These are phyloP conservation scores for Alnus rubra DNA, from an alignment of 306 rosid genomes.

Conservation along the genomic window DNA sequence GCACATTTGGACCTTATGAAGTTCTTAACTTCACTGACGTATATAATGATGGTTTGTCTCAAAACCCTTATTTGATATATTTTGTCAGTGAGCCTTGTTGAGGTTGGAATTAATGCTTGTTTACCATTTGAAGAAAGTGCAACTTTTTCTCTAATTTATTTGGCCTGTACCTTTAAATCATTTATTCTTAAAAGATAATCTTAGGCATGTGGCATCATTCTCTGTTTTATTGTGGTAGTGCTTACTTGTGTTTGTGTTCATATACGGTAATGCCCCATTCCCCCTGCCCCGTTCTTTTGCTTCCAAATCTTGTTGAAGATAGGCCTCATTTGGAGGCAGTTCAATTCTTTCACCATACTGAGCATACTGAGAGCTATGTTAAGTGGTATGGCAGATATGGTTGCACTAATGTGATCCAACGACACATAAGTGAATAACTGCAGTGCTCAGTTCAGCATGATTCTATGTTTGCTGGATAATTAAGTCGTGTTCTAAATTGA, in stretches of 20 bases:
- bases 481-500: background rate
- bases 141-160: constrained; percentile 11
- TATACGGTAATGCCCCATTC: background rate
- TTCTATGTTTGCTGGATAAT: constrained; percentile 4
- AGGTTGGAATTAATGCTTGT: constrained; percentile 17
- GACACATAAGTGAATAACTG: background rate
- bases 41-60: constrained; percentile 62
- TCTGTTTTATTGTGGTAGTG: background rate
- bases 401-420: background rate
- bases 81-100: constrained; percentile 8
- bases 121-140: constrained; percentile 12
- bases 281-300: background rate
- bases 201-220: background rate
- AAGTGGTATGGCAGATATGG: background rate
- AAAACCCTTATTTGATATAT: constrained; percentile 28
- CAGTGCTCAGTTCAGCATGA: background rate
- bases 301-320: background rate
- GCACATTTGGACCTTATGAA: constrained; percentile 84
- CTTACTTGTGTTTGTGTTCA: background rate
- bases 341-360: background rate
- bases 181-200: background rate
- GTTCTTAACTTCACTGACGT: constrained; percentile 42
- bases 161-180: background rate
- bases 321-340: background rate
- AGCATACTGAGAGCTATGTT: background rate